Base-by-base conservation (phyloP, 164 flowering plant species). In the Warburgia ugandensis region DNA sequence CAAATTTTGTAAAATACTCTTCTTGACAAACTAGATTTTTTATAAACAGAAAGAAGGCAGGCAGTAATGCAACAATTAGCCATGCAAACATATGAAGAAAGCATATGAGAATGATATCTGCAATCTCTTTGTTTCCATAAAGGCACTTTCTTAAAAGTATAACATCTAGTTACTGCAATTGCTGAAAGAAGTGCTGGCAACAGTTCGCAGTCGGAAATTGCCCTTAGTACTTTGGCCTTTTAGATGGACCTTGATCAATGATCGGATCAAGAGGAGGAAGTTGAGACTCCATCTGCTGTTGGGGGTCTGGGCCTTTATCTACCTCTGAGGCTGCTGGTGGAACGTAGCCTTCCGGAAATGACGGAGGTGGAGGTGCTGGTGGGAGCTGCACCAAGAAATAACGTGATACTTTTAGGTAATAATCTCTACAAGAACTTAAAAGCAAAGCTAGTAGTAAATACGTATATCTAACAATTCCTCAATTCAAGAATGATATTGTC, bases 291-390 rank as follows among this genome's bases (percentile, higher is more conserved):
- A 56, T 58, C 20, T 63, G 58, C 63, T 74, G 81, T 55, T 84
- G 87, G 28, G 66, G 60, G 47, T 83, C 94, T 16, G 83, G 45
- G 55, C 45, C 77, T 41, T 79, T 75, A 52, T 87, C 89, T 37
- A 64, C 70, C 55, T 81, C 95, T 19, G 77, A 60, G 5, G 75
- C 53, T 39, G 68, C 12, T 11, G 83, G 77, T 3, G 95, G 94
- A 23, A 52, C 61, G 60, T 81, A 88, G 26, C 98, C 95, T 57
- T 92, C 98, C 0, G 98, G 98, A 56, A 81, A 83, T 25, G 95
- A 76, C 6, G 96, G 96, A 25, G 92, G 92, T 11, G 90, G 90
- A 4, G 96, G 96, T 2, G 94, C 83, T 32, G 94, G 91, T 36
- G 78, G 84, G 5, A 88, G 76, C 98, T 92, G 76, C 64, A 74